phyloP scores from a whole-genome alignment of 1,284 basidiomycete genomes.

The Naganishia cerealis region DNA sequence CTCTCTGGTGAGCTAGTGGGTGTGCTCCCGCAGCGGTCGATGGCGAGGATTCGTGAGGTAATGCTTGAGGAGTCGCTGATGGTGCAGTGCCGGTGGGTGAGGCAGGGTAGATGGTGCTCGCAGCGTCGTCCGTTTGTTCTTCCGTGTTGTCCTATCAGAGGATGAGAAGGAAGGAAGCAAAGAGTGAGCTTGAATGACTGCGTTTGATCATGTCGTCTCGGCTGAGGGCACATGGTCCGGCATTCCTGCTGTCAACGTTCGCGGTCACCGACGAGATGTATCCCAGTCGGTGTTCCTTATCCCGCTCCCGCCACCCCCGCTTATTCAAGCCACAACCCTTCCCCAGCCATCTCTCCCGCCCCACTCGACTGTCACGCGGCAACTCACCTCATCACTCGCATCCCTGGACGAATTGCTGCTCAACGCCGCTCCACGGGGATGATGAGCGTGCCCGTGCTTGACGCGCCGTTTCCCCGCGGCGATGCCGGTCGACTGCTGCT shows the following conservation, averaged over 20 bases:
- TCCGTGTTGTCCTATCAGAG: constrained; percentile 45
- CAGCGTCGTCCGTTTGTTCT: constrained; percentile 48
- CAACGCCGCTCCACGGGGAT: constrained; percentile 9
- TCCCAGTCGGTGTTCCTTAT: too few species aligned
- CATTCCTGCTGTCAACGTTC: too few species aligned
- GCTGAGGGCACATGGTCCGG: neutral
- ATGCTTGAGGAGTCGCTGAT: constrained; percentile 25
- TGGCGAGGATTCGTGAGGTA: neutral
- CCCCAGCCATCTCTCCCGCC: neutral
- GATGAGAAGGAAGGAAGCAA: neutral
- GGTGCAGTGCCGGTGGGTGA: constrained; percentile 33
- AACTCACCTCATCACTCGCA: constrained; percentile 49
- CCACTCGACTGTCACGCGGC: neutral
- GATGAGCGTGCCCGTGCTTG: constrained; percentile 11
- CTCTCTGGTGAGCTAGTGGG: constrained; percentile 36
- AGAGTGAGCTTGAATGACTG: neutral
- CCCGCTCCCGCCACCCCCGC: too few species aligned
- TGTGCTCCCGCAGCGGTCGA: neutral
- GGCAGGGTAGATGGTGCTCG: constrained; percentile 39
- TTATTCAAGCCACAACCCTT: too few species aligned
- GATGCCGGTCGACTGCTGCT: neutral
- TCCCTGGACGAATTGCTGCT: constrained; percentile 43
- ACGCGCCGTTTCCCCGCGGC: neutral
- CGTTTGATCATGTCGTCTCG: neutral
- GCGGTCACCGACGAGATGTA: too few species aligned